Percentiles rank a stretch among this genome's conserved stretches.
These are phyloP conservation scores for Aspergillus sp. DNA, from an alignment of 2,329 filamentous ascomycete genomes.

Conservation along the genomic window DNA sequence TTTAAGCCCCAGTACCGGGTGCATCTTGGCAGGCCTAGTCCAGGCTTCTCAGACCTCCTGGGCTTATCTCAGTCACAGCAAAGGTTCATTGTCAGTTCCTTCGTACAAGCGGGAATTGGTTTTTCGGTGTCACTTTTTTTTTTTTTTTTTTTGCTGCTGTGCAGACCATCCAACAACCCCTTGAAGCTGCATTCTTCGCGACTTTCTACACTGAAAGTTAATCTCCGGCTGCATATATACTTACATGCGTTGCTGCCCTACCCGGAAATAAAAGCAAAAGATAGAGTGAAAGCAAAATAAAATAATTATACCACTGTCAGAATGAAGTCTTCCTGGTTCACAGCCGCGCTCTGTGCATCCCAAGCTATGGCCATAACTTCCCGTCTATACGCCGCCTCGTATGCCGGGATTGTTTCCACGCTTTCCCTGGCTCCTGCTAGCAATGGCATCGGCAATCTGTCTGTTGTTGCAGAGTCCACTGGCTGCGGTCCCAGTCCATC, in stretches of 20 bases:
- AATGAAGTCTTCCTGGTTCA: background rate
- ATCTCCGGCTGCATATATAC: background rate
- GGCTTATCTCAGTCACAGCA: no score
- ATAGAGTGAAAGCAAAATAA: no score
- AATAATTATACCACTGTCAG: background rate
- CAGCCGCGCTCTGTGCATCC: background rate
- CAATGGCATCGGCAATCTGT: constrained; percentile 3
- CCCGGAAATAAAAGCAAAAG: background rate
- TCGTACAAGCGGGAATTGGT: background rate
- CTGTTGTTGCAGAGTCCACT: constrained; percentile 4
- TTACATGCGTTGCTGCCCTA: background rate
- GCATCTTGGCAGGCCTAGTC: no score
- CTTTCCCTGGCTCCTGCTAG: constrained; percentile 15
- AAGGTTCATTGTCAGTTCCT: background rate
- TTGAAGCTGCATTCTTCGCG: background rate
- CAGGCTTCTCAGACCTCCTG: no score
- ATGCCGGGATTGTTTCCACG: constrained; percentile 25
- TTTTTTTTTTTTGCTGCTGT: background rate
- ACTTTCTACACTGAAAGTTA: background rate
- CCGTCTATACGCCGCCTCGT: constrained; percentile 29
- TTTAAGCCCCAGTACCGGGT: no score
- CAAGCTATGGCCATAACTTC: background rate
- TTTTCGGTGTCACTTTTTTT: background rate
- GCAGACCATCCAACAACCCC: background rate
- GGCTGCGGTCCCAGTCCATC: constrained; percentile 14